A percentile compares a stretch with the other conserved stretches of the same genome.
These are phyloP conservation scores for Aspergillus flavus DNA, from an alignment of 2,329 filamentous ascomycete species.

Conservation along the genomic window DNA sequence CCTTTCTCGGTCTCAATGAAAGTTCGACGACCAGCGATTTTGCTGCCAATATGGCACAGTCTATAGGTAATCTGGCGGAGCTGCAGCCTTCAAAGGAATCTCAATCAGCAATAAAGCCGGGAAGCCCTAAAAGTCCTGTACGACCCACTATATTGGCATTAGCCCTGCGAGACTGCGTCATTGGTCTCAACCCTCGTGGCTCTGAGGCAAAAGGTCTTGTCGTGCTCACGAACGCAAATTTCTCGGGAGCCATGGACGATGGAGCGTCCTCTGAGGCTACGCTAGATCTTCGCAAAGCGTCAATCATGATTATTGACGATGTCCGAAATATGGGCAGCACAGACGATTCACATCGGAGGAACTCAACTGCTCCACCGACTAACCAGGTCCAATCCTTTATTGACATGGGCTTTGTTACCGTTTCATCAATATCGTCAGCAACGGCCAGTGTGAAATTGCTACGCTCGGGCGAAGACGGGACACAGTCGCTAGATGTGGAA, in stretches of 20 bases:
- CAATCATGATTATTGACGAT: slow-evolving; percentile 81
- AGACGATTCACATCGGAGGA: slow-evolving; percentile 35
- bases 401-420: slow-evolving; percentile 75
- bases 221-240: slow-evolving; percentile 74
- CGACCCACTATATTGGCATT: slow-evolving; percentile 61
- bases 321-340: slow-evolving; percentile 51
- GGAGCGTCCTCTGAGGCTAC: slow-evolving; percentile 65
- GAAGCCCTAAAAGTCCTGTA: slow-evolving; percentile 26
- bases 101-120: slow-evolving; percentile 20
- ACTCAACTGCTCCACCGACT: slow-evolving; percentile 33
- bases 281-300: slow-evolving; percentile 75
- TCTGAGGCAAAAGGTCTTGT: slow-evolving; percentile 75
- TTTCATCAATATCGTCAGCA: slow-evolving; percentile 85
- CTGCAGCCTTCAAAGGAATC: slow-evolving; percentile 39
- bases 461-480: slow-evolving; percentile 57
- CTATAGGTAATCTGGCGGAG: slow-evolving; percentile 75
- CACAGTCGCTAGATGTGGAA: slow-evolving; percentile 75
- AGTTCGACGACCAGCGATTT: slow-evolving; percentile 72
- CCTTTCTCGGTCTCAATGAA: slow-evolving; percentile 70
- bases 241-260: slow-evolving; percentile 69
- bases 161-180: slow-evolving; percentile 75
- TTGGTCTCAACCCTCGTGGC: slow-evolving; percentile 82
- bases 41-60: slow-evolving; percentile 74
- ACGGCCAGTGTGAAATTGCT: slow-evolving; percentile 66
- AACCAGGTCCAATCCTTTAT: slow-evolving; percentile 55